Base-by-base conservation (phyloP, 345 rosid species). In the Garcia nutans region DNA sequence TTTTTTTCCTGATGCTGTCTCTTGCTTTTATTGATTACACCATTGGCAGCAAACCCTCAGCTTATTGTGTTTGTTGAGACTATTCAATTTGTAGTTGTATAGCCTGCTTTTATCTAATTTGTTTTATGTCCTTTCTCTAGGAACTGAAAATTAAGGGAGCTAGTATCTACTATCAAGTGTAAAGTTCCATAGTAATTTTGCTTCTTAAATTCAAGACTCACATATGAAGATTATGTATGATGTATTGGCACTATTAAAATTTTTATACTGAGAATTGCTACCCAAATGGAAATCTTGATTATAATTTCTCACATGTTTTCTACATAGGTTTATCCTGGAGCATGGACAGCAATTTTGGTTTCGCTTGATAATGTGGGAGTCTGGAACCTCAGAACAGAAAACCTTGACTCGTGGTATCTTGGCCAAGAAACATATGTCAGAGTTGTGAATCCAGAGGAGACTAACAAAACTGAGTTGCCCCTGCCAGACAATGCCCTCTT, bases 381-480 rank as follows among this genome's bases (percentile, higher is more conserved):
- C 59, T 96, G 98, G 98, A 93, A 96, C 86, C 84, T 93, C 49
- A 89, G 99, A 84, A 84, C 98, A 62, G 97, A 96, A 84, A 96
- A 96, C 82, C 98, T 96, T 0, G 99, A 96, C 82, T 89, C 93
- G 3, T 93, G 99, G 99, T 93, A 96, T 80, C 97, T 96, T 6
- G 99, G 99, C 74, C 98, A 93, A 86, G 99, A 96, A 80, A 96
- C 99, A 0, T 96, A 96, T 76, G 82, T 96, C 78, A 86, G 97
- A 83, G 81, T 96, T 41, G 81, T 96, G 76, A 96, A 96, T 84
- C 98, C 99, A 3, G 98, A 96, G 79, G 85, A 77, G 23, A 93
- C 86, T 42, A 96, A 96, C 91, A 96, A 93, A 78, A 96, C 98
- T 10, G 98, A 96, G 82, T 74, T 96, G 2, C 89, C 93, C 0